phyloP scores from a whole-genome alignment of 192 early-diverging fungal species.

The Coemansia sp. region DNA sequence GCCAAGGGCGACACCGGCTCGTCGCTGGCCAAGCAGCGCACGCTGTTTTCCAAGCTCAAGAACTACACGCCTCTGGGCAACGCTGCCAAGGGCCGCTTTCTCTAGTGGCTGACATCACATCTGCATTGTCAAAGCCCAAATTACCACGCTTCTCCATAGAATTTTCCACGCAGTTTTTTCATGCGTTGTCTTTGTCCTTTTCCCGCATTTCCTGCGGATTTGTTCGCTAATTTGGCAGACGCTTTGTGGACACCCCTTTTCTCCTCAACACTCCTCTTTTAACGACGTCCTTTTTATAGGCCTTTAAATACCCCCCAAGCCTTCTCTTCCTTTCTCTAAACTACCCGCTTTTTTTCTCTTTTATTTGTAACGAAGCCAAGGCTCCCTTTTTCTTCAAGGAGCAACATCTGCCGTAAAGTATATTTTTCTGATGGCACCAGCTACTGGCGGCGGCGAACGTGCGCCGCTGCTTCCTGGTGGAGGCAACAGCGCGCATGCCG shows the following conservation, averaged over 20 bases:
- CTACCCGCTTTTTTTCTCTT: too few relatives aligned
- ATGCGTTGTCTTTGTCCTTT: conserved; percentile 3
- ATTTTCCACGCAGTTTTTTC: conserved; percentile 18
- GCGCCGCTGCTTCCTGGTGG: conserved; percentile 45
- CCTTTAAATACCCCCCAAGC: too few relatives aligned
- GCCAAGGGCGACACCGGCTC: conserved; percentile 47
- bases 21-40: conserved; percentile 48
- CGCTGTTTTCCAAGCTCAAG: conserved; percentile 46
- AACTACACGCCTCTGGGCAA: conserved; percentile 40
- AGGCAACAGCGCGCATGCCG: neutral
- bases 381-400: too few relatives aligned
- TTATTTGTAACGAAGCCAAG: too few relatives aligned
- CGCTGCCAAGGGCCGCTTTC: conserved; percentile 12
- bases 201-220: conserved; percentile 4
- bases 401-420: too few relatives aligned
- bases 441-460: conserved; percentile 41
- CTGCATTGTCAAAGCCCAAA: too few relatives aligned
- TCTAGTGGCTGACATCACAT: neutral
- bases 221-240: neutral
- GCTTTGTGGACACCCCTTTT: too few relatives aligned
- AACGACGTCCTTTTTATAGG: too few relatives aligned
- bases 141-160: conserved; percentile 6
- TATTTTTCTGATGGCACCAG: conserved; percentile 15
- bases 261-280: neutral
- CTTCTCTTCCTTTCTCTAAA: too few relatives aligned